Conservation (phyloP, 331 rosid species). For the Acacia pycnantha region DNA sequence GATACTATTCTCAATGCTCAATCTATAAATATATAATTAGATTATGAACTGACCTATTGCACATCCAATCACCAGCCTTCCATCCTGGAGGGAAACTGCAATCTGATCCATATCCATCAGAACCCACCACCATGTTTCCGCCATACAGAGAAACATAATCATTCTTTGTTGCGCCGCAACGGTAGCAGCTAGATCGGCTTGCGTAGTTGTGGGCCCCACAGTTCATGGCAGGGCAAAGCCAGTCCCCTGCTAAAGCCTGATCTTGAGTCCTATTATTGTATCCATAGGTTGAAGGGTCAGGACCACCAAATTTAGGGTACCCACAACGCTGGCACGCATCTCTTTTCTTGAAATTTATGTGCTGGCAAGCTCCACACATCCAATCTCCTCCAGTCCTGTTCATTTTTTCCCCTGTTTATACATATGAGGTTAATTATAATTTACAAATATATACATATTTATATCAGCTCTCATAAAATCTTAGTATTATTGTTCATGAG, state of each 20-base stretch:
- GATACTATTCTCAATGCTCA: constrained; percentile 1
- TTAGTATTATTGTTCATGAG: constrained; percentile 5
- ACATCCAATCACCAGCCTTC: constrained; percentile 96
- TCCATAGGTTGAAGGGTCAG: constrained; percentile 79
- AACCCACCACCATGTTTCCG: constrained; percentile 37
- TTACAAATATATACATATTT: too few relatives aligned
- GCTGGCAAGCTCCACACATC: constrained; percentile 95
- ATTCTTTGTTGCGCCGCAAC: constrained; percentile 64
- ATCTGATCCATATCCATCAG: constrained; percentile 69
- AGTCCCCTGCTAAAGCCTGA: constrained; percentile 80
- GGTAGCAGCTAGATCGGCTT: constrained; percentile 78
- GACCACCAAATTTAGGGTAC: constrained; percentile 93
- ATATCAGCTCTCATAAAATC: constrained; percentile 8
- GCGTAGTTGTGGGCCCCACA: constrained; percentile 98
- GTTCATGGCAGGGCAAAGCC: constrained; percentile 72
- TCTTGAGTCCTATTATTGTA: constrained; percentile 64
- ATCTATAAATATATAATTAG: constrained; percentile 7
- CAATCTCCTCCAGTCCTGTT: constrained; percentile 99
- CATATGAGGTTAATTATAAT: background rate
- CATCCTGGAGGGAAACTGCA: constrained; percentile 86
- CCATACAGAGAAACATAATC: constrained; percentile 50
- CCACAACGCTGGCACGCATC: constrained; percentile 83
- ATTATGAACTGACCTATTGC: constrained; percentile 62
- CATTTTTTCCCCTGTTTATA: constrained; percentile 57
- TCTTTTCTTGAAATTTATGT: constrained; percentile 84